Percentiles rank a stretch among this genome's conserved stretches.
These are phyloP conservation scores for Astrocystis sublimbata DNA, from an alignment of 495 filamentous ascomycete species.

Conservation along the genomic window DNA sequence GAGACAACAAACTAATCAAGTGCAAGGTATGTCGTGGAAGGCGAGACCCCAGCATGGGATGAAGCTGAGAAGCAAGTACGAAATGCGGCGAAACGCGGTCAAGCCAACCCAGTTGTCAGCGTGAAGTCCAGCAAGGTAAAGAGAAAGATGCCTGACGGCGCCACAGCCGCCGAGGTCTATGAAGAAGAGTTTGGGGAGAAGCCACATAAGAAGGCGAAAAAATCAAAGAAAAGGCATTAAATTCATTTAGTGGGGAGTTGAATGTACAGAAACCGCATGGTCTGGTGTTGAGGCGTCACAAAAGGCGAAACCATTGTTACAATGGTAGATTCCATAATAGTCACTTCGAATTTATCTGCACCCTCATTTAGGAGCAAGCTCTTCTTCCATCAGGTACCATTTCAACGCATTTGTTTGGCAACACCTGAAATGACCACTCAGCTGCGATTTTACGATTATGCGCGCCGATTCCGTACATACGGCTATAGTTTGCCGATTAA, in stretches of 20 bases:
- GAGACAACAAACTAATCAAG: constrained; percentile 30
- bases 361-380: background rate
- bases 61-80: constrained; percentile 79
- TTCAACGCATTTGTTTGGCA: background rate
- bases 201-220: constrained; percentile 61
- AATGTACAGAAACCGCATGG: constrained; percentile 13
- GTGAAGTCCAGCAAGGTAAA: constrained; percentile 75
- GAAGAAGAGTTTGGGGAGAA: constrained; percentile 59
- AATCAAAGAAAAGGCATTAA: constrained; percentile 27
- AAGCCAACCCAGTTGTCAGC: constrained; percentile 72
- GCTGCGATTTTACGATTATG: background rate
- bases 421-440: background rate
- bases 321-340: background rate
- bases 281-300: constrained; percentile 18
- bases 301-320: background rate
- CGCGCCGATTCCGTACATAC: background rate
- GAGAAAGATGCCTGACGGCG: constrained; percentile 71
- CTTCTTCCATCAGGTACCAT: background rate
- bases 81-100: constrained; percentile 53
- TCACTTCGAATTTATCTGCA: background rate
- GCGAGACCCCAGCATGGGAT: constrained; percentile 71
- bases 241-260: background rate
- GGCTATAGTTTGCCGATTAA: background rate
- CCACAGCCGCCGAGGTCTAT: constrained; percentile 60
- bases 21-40: constrained; percentile 75